Evolutionary conservation across 495 filamentous ascomycete species (phyloP).

Genomic region (Paragyromitra xinjiangensis): DNA sequence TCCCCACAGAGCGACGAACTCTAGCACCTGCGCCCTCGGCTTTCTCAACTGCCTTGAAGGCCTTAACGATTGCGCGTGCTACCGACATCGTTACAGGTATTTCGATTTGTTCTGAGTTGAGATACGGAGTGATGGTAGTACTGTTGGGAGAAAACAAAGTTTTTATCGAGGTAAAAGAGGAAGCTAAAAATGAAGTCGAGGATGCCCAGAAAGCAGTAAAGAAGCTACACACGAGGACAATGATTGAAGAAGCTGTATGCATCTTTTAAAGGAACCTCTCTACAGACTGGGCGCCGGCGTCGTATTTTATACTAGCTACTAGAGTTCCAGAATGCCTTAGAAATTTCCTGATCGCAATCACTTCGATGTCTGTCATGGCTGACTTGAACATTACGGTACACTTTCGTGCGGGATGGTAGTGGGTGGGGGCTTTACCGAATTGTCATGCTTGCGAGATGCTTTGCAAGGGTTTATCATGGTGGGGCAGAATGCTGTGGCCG

Average conservation of each 20-base stretch:
- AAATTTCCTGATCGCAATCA: constrained; percentile 3
- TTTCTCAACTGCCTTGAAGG: constrained; percentile 85
- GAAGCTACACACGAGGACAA: constrained; percentile 1
- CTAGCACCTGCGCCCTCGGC: constrained; percentile 88
- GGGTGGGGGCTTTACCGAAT: not conserved
- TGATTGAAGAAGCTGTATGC: constrained; percentile 8
- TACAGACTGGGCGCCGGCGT: not conserved
- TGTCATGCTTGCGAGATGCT: constrained; percentile 40
- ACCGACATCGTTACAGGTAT: constrained; percentile 67
- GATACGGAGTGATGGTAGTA: constrained; percentile 9
- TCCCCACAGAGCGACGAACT: constrained; percentile 89
- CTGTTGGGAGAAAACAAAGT: not conserved
- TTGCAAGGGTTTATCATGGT: constrained; percentile 17
- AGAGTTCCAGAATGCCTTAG: constrained; percentile 12
- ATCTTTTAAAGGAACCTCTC: not conserved
- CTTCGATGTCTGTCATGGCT: constrained; percentile 35
- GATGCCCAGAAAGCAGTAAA: constrained; percentile 14
- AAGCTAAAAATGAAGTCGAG: not conserved
- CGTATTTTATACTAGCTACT: constrained; percentile 31
- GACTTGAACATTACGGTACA: constrained; percentile 35
- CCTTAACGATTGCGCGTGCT: constrained; percentile 78
- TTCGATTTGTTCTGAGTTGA: not conserved
- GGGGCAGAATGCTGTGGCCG: not conserved
- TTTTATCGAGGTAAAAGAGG: not conserved
- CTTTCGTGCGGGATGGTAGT: constrained; percentile 1